These are phyloP conservation scores for Casaregolazyma suthepensis DNA, from an alignment of 1,139 yeast species.

Conservation along the genomic window DNA sequence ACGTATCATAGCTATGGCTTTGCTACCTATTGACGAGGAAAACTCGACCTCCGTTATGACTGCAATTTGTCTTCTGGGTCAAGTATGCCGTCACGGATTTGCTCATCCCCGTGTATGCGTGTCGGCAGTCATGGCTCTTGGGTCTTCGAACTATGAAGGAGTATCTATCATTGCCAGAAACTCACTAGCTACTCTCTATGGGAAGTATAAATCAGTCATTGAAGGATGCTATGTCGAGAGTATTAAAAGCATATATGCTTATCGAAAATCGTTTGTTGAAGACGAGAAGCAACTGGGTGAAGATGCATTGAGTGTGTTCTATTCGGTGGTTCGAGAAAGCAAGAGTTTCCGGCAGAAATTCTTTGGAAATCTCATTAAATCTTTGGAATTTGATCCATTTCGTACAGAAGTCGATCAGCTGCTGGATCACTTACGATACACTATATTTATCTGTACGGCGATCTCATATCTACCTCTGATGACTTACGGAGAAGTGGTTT, in stretches of 20 bases:
- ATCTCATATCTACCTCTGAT: slow-evolving; percentile 37
- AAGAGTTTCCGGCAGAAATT: slow-evolving; percentile 46
- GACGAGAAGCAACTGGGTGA: slow-evolving; percentile 12
- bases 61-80: slow-evolving; percentile 50
- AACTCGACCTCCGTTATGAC: slow-evolving; percentile 36
- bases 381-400: slow-evolving; percentile 32
- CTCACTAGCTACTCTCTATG: slow-evolving; percentile 51
- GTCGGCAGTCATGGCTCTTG: slow-evolving; percentile 64
- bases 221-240: slow-evolving; percentile 64
- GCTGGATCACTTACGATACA: slow-evolving; percentile 27
- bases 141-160: slow-evolving; percentile 45
- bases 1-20: slow-evolving; percentile 44
- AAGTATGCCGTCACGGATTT: slow-evolving; percentile 57
- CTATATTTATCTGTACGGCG: slow-evolving; percentile 38
- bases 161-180: slow-evolving; percentile 45
- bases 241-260: slow-evolving; percentile 47
- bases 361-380: slow-evolving; percentile 32
- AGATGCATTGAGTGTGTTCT: slow-evolving; percentile 32
- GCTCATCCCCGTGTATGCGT: slow-evolving; percentile 66
- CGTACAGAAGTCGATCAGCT: slow-evolving; percentile 12
- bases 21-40: slow-evolving; percentile 37
- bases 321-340: slow-evolving; percentile 40
- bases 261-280: slow-evolving; percentile 33
- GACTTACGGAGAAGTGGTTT: slow-evolving; percentile 41
- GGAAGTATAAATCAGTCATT: slow-evolving; percentile 63